Conservation (phyloP, 305 asterid genomes). For the Solanum hybrid region DNA sequence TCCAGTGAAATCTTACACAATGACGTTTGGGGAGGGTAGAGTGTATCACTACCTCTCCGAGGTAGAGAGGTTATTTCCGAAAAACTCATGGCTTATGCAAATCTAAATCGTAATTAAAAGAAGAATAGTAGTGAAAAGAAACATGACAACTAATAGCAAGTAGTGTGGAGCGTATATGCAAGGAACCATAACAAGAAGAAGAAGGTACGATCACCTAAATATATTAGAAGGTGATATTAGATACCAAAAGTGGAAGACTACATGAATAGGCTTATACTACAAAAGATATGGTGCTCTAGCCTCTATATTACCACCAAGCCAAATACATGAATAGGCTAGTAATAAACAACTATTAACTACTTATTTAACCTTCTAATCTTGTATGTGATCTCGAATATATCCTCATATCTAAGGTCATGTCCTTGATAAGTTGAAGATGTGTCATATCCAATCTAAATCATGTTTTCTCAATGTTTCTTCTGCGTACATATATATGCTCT, state of each 20-base stretch:
- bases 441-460: background rate
- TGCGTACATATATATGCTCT: background rate
- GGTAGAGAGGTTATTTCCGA: background rate
- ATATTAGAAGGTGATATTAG: background rate
- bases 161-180: background rate
- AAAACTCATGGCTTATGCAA: fast-evolving
- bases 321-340: background rate
- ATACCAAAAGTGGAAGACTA: background rate
- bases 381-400: too few relatives aligned
- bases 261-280: background rate
- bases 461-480: background rate
- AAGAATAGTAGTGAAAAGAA: background rate
- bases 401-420: background rate
- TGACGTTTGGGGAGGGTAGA: background rate
- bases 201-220: background rate
- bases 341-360: background rate
- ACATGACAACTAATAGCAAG: background rate
- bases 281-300: background rate
- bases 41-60: background rate
- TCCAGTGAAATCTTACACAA: too few relatives aligned
- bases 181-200: too few relatives aligned
- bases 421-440: background rate
- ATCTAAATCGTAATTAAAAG: background rate
- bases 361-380: too few relatives aligned
- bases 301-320: background rate